phyloP scores from a whole-genome alignment of 2,329 filamentous ascomycete genomes.

The Zymoseptoria brevis region DNA sequence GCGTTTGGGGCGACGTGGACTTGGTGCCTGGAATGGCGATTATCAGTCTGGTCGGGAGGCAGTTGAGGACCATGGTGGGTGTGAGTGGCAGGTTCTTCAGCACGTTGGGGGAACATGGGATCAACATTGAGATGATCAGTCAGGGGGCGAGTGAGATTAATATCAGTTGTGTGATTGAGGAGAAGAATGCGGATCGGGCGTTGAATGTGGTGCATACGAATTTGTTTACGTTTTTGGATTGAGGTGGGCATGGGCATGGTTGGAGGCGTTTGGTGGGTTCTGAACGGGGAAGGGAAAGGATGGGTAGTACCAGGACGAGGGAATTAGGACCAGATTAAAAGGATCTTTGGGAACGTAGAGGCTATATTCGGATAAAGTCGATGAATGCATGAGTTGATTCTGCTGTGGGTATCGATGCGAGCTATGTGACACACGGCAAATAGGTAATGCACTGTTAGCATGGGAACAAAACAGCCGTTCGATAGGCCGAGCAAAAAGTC shows the following conservation, averaged over 20 bases:
- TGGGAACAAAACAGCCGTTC: constrained; percentile 1
- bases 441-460: neutral
- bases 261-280: neutral
- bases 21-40: constrained; percentile 91
- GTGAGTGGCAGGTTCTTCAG: constrained; percentile 93
- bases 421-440: neutral
- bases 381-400: neutral
- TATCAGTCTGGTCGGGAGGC: constrained; percentile 82
- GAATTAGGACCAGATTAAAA: neutral
- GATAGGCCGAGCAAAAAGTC: neutral
- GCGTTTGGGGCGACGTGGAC: constrained; percentile 80
- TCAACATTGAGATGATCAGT: constrained; percentile 99
- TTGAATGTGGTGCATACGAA: constrained; percentile 96
- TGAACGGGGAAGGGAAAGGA: no score
- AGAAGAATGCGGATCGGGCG: constrained; percentile 79
- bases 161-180: constrained; percentile 95
- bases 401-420: neutral
- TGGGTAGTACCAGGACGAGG: neutral
- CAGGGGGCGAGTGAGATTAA: constrained; percentile 99
- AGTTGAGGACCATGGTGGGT: constrained; percentile 94
- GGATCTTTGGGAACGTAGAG: neutral
- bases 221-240: constrained; percentile 91
- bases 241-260: neutral
- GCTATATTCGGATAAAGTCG: neutral
- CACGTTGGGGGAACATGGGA: constrained; percentile 81